A percentile compares a stretch with the other conserved stretches of the same genome.
Conservation (phyloP, 306 rosid genomes). For the Lotus japonicus region DNA sequence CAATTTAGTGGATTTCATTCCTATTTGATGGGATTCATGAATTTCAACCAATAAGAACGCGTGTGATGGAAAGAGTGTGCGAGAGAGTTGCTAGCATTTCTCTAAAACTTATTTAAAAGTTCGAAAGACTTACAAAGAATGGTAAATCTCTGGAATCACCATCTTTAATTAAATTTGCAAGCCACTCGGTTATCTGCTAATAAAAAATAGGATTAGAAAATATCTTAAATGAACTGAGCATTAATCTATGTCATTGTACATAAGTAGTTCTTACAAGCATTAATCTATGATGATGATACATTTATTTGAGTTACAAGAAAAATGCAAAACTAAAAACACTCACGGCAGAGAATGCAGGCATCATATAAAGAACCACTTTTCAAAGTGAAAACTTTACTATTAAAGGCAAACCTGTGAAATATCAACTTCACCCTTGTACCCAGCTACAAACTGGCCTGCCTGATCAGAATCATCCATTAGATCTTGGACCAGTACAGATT, state of each 20-base stretch:
- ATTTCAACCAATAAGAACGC: too few relatives aligned
- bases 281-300: neutral
- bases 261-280: neutral
- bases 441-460: slow-evolving; percentile 85
- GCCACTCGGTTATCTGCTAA: slow-evolving; percentile 67
- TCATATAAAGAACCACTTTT: neutral
- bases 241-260: neutral
- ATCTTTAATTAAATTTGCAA: slow-evolving; percentile 65
- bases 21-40: too few relatives aligned
- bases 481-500: slow-evolving; percentile 30
- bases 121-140: slow-evolving; percentile 51
- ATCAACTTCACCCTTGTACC: slow-evolving; percentile 69
- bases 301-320: neutral
- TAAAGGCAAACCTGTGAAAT: slow-evolving; percentile 49
- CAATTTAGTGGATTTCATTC: too few relatives aligned
- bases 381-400: neutral
- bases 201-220: neutral
- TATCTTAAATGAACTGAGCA: neutral
- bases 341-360: neutral
- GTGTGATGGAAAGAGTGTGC: too few relatives aligned
- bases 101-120: neutral
- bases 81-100: too few relatives aligned
- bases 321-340: neutral
- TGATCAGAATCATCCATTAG: slow-evolving; percentile 54
- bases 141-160: slow-evolving; percentile 91